Percentiles rank a stretch among this genome's conserved stretches.
phyloP scores from a whole-genome alignment of 331 rosid genomes.

The Stylosanthes scabra region DNA sequence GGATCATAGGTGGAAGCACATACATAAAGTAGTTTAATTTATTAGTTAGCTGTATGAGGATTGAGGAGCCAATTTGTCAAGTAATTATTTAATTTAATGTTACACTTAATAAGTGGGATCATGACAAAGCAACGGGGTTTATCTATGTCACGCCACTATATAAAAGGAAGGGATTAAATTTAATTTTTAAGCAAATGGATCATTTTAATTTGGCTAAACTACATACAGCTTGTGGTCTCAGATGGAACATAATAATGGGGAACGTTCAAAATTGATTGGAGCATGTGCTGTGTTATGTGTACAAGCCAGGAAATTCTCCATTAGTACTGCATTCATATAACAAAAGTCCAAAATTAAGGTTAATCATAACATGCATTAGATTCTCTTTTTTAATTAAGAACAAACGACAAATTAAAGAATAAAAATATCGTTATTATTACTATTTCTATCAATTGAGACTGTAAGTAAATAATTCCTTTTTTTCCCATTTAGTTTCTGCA shows the following conservation, averaged over 20 bases:
- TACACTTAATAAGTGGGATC: conserved; percentile 34
- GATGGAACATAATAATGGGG: conserved; percentile 40
- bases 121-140: conserved; percentile 40
- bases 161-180: too few species aligned
- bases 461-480: background rate
- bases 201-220: conserved; percentile 20
- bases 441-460: too few species aligned
- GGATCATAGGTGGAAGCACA: conserved; percentile 45
- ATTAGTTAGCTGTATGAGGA: conserved; percentile 46
- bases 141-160: conserved; percentile 19
- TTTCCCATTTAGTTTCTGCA: background rate
- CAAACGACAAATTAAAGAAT: too few species aligned
- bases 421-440: too few species aligned
- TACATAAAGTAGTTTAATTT: conserved; percentile 35
- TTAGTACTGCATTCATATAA: too few species aligned
- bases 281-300: conserved; percentile 45
- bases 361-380: conserved; percentile 27
- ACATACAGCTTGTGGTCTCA: conserved; percentile 52
- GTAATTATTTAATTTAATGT: conserved; percentile 36
- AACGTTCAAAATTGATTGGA: conserved; percentile 39
- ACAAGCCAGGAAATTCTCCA: background rate
- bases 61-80: conserved; percentile 26
- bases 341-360: conserved; percentile 26
- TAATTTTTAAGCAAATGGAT: conserved; percentile 32
- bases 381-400: background rate